Evolutionary conservation across 225 moss, liverwort and hornwort genomes (phyloP).

Genomic region (Sphagnum tenellum): DNA sequence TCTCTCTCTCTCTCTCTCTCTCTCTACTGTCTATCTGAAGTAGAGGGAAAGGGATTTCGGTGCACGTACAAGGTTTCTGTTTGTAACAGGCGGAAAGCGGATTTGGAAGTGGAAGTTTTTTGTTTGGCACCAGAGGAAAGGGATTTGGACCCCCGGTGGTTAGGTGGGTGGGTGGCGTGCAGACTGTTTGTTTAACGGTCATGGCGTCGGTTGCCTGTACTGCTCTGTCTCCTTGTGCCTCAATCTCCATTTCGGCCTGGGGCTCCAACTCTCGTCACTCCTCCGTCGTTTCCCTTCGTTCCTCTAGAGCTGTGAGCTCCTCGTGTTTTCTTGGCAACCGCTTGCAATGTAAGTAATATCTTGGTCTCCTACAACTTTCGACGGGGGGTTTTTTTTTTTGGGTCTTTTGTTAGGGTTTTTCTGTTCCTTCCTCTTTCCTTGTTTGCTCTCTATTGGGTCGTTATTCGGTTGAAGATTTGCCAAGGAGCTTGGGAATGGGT

Average conservation of each 20-base stretch:
- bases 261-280: conserved; percentile 9
- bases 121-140: too few species aligned
- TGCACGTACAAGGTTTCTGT: too few species aligned
- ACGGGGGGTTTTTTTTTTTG: background rate
- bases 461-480: background rate
- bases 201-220: conserved; percentile 19
- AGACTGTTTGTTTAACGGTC: background rate
- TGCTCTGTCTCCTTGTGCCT: background rate
- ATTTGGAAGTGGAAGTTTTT: too few species aligned
- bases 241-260: conserved; percentile 4
- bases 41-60: too few species aligned
- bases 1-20: too few species aligned
- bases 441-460: background rate
- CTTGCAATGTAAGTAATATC: conserved; percentile 21
- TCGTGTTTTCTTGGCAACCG: conserved; percentile 22
- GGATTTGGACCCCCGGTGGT: too few species aligned
- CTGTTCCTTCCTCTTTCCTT: background rate
- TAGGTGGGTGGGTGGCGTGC: too few species aligned
- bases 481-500: background rate
- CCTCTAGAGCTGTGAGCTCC: conserved; percentile 5
- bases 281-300: conserved; percentile 23
- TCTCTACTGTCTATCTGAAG: too few species aligned
- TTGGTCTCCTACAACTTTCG: background rate
- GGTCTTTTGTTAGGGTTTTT: background rate
- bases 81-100: too few species aligned